Evolutionary conservation across 2,329 filamentous ascomycete genomes (phyloP).

Genomic region (Arthroderma uncinatum): DNA sequence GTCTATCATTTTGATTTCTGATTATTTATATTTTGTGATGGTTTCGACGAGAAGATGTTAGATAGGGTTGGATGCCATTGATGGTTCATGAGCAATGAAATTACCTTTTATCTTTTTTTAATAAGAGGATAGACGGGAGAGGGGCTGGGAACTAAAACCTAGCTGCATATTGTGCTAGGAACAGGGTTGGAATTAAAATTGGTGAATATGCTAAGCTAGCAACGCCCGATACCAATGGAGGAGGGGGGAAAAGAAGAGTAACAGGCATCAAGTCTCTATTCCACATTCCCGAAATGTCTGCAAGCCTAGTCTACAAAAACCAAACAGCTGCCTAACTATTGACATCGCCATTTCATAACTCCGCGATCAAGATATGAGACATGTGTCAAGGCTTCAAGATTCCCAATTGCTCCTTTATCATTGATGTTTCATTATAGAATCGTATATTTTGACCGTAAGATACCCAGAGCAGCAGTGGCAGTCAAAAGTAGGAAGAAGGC

Average conservation of each 20-base stretch:
- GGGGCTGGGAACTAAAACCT: too few species aligned
- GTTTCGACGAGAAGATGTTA: not conserved
- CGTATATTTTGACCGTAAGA: slow-evolving; percentile 3
- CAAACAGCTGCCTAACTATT: not conserved
- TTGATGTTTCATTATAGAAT: slow-evolving; percentile 5
- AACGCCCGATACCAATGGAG: too few species aligned
- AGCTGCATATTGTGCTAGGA: not conserved
- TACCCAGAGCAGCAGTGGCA: not conserved
- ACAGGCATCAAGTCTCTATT: too few species aligned
- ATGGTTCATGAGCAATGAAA: slow-evolving; percentile 4
- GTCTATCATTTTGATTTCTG: not conserved
- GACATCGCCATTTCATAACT: not conserved
- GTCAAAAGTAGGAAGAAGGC: not conserved
- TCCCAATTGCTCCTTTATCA: slow-evolving; percentile 1
- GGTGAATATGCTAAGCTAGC: not conserved
- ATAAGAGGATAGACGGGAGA: too few species aligned
- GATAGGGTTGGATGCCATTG: not conserved
- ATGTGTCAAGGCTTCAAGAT: not conserved
- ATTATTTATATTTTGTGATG: not conserved
- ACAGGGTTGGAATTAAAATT: not conserved
- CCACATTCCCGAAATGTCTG: not conserved
- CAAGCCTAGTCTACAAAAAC: not conserved
- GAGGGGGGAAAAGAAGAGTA: too few species aligned
- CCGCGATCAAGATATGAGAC: not conserved
- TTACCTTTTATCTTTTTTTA: not conserved